phyloP scores from a whole-genome alignment of 2,329 filamentous ascomycete species.

The Colletotrichum tamarilloi region DNA sequence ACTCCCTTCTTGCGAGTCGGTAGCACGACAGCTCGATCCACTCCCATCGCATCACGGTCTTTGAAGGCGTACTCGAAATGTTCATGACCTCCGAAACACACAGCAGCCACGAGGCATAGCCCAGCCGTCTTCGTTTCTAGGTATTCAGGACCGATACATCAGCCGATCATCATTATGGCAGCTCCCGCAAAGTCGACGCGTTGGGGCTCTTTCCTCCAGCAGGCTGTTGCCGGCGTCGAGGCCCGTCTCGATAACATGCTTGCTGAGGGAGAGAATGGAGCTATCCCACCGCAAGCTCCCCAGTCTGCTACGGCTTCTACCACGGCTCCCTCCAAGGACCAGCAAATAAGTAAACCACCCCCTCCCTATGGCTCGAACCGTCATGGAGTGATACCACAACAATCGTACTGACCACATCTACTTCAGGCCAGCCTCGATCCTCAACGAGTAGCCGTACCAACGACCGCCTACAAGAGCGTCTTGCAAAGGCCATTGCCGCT shows the following conservation, averaged over 20 bases:
- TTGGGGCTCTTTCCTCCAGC: constrained; percentile 86
- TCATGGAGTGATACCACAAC: background rate
- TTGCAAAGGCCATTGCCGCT: constrained; percentile 87
- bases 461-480: constrained; percentile 87
- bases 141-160: constrained; percentile 44
- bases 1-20: background rate
- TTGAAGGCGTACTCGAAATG: constrained; percentile 14
- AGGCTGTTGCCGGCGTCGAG: constrained; percentile 93
- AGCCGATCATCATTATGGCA: constrained; percentile 52
- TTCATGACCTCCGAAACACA: constrained; percentile 5
- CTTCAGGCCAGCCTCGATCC: constrained; percentile 66
- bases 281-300: constrained; percentile 7
- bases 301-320: background rate
- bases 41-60: background rate
- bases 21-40: background rate
- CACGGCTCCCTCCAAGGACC: constrained; percentile 3
- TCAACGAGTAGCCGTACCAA: constrained; percentile 74
- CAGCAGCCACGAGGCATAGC: constrained; percentile 27
- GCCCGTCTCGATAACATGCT: constrained; percentile 92
- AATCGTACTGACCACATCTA: constrained; percentile 37
- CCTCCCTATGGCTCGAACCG: background rate
- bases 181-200: constrained; percentile 65
- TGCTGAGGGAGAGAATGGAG: constrained; percentile 72
- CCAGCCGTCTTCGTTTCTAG: background rate
- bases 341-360: constrained; percentile 4